Percentiles rank a stretch among this genome's conserved stretches.
phyloP scores from a whole-genome alignment of 768 basidiomycete species.

The Tricholoma furcatifolium region DNA sequence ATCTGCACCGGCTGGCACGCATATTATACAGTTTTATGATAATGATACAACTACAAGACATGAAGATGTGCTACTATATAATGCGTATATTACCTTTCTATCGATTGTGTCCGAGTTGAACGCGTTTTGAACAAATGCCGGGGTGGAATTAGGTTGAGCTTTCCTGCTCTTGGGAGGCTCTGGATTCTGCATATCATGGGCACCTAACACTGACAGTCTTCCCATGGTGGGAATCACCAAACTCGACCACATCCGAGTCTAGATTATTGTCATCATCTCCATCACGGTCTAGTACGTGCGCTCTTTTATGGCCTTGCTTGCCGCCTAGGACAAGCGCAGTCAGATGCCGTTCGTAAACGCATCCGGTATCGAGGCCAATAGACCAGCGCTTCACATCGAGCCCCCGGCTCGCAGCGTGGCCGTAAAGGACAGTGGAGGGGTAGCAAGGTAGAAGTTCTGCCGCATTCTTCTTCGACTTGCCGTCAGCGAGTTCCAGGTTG shows the following conservation, averaged over 20 bases:
- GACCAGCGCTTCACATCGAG: slow-evolving; percentile 83
- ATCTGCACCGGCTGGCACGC: no score
- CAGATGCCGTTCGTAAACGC: slow-evolving; percentile 65
- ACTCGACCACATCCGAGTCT: slow-evolving; percentile 34
- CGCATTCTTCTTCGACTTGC: slow-evolving; percentile 16
- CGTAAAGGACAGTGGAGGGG: slow-evolving; percentile 82
- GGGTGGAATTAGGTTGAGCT: no score
- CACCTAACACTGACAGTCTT: slow-evolving; percentile 55
- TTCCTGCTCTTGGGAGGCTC: background rate
- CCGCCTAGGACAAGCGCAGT: slow-evolving; percentile 64
- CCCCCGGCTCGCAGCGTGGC: slow-evolving; percentile 78
- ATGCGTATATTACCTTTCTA: no score
- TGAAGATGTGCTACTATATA: no score
- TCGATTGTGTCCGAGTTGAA: no score
- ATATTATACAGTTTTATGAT: no score
- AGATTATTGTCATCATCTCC: slow-evolving; percentile 22
- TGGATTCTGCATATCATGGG: background rate
- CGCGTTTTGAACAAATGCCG: no score
- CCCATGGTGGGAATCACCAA: slow-evolving; percentile 56
- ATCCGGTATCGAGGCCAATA: slow-evolving; percentile 85
- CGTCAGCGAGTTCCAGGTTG: slow-evolving; percentile 14
- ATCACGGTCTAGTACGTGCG: background rate
- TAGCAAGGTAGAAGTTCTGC: slow-evolving; percentile 52
- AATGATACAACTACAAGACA: no score
- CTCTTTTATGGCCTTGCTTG: background rate